phyloP scores from a whole-genome alignment of 495 filamentous ascomycete species.

The Penicillium fimorum region DNA sequence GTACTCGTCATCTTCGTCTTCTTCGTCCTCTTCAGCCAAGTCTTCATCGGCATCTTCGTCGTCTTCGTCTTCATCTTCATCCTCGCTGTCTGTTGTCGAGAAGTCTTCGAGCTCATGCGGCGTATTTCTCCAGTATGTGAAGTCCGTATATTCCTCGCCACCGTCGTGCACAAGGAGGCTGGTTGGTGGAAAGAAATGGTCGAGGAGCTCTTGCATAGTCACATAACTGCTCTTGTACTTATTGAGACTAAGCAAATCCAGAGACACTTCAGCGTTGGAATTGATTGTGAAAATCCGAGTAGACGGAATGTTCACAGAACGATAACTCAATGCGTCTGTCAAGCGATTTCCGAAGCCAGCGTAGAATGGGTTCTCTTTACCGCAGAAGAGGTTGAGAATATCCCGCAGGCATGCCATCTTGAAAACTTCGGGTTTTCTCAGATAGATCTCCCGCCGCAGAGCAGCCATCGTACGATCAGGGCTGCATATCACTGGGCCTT shows the following conservation, averaged over 20 bases:
- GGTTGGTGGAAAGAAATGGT: conserved; percentile 93
- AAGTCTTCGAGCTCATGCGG: conserved; percentile 76
- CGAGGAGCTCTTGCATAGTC: conserved; percentile 91
- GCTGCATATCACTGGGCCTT: conserved; percentile 89
- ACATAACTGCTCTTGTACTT: conserved; percentile 97
- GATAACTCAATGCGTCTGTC: conserved; percentile 94
- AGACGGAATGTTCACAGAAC: conserved; percentile 90
- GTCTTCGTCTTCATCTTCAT: conserved; percentile 44
- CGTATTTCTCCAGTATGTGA: conserved; percentile 80
- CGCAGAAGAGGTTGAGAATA: conserved; percentile 84
- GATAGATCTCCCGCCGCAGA: conserved; percentile 86
- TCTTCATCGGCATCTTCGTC: conserved; percentile 45
- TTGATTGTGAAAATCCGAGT: conserved; percentile 99
- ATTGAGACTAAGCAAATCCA: conserved; percentile 87
- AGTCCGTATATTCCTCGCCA: conserved; percentile 85
- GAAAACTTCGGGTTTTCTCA: conserved; percentile 97
- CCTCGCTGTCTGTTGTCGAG: conserved; percentile 70
- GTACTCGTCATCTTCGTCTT: conserved; percentile 42
- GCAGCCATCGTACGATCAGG: conserved; percentile 97
- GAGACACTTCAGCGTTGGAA: conserved; percentile 91
- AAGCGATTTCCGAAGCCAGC: conserved; percentile 96
- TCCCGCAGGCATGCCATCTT: conserved; percentile 98
- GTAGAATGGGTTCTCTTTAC: conserved; percentile 81
- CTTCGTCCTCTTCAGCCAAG: conserved; percentile 42
- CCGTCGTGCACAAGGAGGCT: conserved; percentile 72